Evolutionary conservation across 2,329 filamentous ascomycete species (phyloP).

Genomic region (Harringtonia aguacate): DNA sequence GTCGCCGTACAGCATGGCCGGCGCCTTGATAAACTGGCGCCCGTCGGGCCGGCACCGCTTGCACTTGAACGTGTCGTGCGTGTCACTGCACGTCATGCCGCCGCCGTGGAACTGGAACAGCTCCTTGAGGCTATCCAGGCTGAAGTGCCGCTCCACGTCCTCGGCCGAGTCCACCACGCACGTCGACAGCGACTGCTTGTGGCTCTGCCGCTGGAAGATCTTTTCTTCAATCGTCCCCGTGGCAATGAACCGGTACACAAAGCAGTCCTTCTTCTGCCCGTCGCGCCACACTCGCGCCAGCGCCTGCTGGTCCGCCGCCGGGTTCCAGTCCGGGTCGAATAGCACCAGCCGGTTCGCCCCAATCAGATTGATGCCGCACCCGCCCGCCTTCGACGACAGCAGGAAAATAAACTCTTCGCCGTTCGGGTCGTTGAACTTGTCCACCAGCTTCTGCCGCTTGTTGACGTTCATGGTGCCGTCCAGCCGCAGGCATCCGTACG

Average conservation of each 20-base stretch:
- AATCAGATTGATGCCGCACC: conserved; percentile 91
- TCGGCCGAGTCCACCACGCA: conserved; percentile 95
- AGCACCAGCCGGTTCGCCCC: conserved; percentile 90
- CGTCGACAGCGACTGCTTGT: conserved; percentile 93
- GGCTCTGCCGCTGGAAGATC: conserved; percentile 95
- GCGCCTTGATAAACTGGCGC: conserved; percentile 77
- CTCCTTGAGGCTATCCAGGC: conserved; percentile 78
- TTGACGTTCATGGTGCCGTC: conserved; percentile 97
- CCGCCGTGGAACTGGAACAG: conserved; percentile 84
- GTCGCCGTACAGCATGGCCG: conserved; percentile 92
- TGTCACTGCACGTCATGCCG: conserved; percentile 66
- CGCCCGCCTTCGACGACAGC: conserved; percentile 93
- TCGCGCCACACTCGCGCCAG: conserved; percentile 97
- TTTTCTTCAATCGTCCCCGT: conserved; percentile 98
- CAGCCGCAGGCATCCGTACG: conserved; percentile 77
- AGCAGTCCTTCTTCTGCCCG: conserved; percentile 98
- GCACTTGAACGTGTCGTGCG: conserved; percentile 97
- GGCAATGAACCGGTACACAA: conserved; percentile 98
- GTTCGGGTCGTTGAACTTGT: conserved; percentile 92
- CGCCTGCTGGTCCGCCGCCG: conserved; percentile 92
- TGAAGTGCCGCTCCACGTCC: conserved; percentile 95
- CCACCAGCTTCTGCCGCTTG: conserved; percentile 93
- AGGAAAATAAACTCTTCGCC: conserved; percentile 88
- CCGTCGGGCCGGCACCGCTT: conserved; percentile 87
- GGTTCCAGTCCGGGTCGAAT: conserved; percentile 98